Evolutionary conservation across 257 asterid species (phyloP).

Genomic region (Penstemon davidsonii): DNA sequence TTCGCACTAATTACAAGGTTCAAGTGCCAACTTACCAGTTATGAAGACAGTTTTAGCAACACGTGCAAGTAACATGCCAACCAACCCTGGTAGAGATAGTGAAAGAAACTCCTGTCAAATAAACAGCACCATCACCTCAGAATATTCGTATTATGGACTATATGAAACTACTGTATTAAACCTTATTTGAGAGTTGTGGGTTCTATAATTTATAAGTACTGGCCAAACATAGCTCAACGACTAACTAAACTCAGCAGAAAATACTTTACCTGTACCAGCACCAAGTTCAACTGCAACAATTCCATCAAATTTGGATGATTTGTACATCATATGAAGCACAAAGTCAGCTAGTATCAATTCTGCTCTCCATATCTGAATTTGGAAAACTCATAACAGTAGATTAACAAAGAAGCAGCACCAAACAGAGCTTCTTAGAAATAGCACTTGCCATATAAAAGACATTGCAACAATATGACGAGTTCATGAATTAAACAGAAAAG

Average conservation of each 20-base stretch:
- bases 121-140: constrained; percentile 14
- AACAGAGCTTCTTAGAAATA: not conserved
- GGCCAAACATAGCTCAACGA: constrained; percentile 17
- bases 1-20: constrained; percentile 1
- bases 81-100: constrained; percentile 63
- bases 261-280: constrained; percentile 83
- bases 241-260: constrained; percentile 25
- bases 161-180: constrained; percentile 6
- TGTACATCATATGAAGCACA: constrained; percentile 68
- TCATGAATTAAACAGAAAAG: constrained; percentile 4
- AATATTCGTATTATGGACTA: constrained; percentile 16
- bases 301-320: constrained; percentile 58
- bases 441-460: constrained; percentile 1
- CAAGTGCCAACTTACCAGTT: constrained; percentile 55
- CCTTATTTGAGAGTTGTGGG: not conserved
- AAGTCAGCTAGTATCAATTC: constrained; percentile 86
- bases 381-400: constrained; percentile 13
- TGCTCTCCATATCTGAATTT: constrained; percentile 83
- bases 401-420: constrained; percentile 9
- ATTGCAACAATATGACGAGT: constrained; percentile 1
- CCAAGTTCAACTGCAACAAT: constrained; percentile 82
- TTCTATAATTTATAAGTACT: constrained; percentile 15
- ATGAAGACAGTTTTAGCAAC: constrained; percentile 81
- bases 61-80: constrained; percentile 84
- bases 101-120: constrained; percentile 27